phyloP scores from a whole-genome alignment of 495 filamentous ascomycete genomes.

The Annulohypoxylon nitens region DNA sequence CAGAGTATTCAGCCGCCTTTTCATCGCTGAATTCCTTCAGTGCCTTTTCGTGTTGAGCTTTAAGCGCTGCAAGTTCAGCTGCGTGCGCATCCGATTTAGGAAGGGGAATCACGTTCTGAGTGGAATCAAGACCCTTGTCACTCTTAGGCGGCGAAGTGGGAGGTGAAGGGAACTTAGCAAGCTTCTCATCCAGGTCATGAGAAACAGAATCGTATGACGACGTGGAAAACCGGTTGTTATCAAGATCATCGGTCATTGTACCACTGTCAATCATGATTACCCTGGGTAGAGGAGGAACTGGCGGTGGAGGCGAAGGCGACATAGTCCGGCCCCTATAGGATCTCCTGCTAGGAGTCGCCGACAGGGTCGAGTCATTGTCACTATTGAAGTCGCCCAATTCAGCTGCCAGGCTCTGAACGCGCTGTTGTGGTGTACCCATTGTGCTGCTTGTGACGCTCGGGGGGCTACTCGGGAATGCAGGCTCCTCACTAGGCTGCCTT shows the following conservation, averaged over 20 bases:
- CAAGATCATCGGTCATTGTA: slow-evolving; percentile 82
- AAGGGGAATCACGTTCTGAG: slow-evolving; percentile 53
- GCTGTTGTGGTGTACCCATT: slow-evolving; percentile 64
- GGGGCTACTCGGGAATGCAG: slow-evolving; percentile 63
- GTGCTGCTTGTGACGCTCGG: slow-evolving; percentile 67
- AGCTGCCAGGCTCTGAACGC: slow-evolving; percentile 86
- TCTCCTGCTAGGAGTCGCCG: slow-evolving; percentile 59
- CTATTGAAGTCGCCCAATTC: slow-evolving; percentile 84
- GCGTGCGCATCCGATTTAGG: slow-evolving; percentile 47
- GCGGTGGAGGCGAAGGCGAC: slow-evolving; percentile 66
- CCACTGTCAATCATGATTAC: slow-evolving; percentile 80
- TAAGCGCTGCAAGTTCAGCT: slow-evolving; percentile 44
- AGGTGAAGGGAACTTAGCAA: slow-evolving; percentile 62
- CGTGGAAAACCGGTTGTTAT: slow-evolving; percentile 42
- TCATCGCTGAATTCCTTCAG: slow-evolving; percentile 59
- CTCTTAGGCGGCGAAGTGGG: slow-evolving; percentile 53
- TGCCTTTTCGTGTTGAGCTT: slow-evolving; percentile 62
- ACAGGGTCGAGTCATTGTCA: slow-evolving; percentile 69
- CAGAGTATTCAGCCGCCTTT: slow-evolving; percentile 60
- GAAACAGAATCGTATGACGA: slow-evolving; percentile 57
- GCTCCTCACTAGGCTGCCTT: slow-evolving; percentile 74
- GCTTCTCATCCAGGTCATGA: slow-evolving; percentile 60
- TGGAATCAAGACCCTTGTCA: slow-evolving; percentile 32
- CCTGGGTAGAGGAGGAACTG: slow-evolving; percentile 65
- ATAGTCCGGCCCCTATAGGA: slow-evolving; percentile 61